A percentile compares a stretch with the other conserved stretches of the same genome.
These are phyloP conservation scores for Yamadazyma takamatsuzukensis DNA, from an alignment of 805 yeast species.

Conservation along the genomic window DNA sequence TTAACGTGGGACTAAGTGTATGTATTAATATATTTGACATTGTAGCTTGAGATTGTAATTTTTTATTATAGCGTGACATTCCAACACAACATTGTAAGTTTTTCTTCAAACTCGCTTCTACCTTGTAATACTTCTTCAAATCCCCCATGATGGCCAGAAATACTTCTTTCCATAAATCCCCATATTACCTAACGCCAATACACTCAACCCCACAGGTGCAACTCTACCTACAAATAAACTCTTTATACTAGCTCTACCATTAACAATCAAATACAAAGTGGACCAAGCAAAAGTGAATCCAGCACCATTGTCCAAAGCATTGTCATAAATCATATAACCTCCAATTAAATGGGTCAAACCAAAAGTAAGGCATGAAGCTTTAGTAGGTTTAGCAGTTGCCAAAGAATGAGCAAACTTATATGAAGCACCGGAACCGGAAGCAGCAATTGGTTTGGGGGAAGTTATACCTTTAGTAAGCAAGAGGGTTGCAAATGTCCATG, in stretches of 20 bases:
- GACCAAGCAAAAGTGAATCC: conserved; percentile 85
- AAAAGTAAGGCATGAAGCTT: conserved; percentile 47
- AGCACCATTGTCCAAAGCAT: conserved; percentile 73
- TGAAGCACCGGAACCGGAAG: conserved; percentile 19
- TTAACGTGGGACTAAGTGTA: conserved; percentile 50
- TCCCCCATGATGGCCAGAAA: conserved; percentile 46
- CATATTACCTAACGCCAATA: conserved; percentile 60
- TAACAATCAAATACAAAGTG: conserved; percentile 64
- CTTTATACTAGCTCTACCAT: conserved; percentile 56
- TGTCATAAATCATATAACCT: conserved; percentile 71
- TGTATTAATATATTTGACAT: not conserved
- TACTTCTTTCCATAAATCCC: conserved; percentile 68
- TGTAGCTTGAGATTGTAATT: no score
- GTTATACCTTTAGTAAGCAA: conserved; percentile 16
- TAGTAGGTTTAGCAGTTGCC: conserved; percentile 31
- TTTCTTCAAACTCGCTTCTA: not conserved
- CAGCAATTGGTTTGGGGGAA: conserved; percentile 12
- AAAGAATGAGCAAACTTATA: conserved; percentile 15
- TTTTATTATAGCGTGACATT: not conserved
- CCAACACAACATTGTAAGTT: no score
- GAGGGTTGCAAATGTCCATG: conserved; percentile 15
- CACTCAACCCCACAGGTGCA: conserved; percentile 58
- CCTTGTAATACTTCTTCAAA: not conserved
- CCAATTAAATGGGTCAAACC: conserved; percentile 64
- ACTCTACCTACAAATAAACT: conserved; percentile 54